phyloP scores from a whole-genome alignment of 176 grass and related monocot species.

The Zea mays region Zm-B73-REFERENCE-NAM-5.0 NC_050097.1:174856001-174856500 shows the following conservation, averaged over 20 bases:
- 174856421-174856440: conserved; percentile 65
- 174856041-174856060: no score
- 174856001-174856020: background rate
- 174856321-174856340: background rate
- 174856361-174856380: conserved; percentile 33
- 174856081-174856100: background rate
- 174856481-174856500: conserved; percentile 8
- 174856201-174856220: no score
- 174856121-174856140: background rate
- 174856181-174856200: background rate
- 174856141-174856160: no score
- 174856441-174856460: conserved; percentile 43
- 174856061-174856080: conserved; percentile 19
- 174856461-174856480: background rate
- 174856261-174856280: background rate
- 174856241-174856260: background rate
- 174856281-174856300: background rate
- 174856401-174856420: conserved; percentile 64
- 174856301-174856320: background rate
- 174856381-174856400: conserved; percentile 62
- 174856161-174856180: background rate
- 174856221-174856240: background rate
- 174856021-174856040: background rate
- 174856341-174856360: background rate
- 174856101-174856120: background rate